phyloP scores from a whole-genome alignment of 768 basidiomycete species.

The Cystofilobasidium ferigula region DNA sequence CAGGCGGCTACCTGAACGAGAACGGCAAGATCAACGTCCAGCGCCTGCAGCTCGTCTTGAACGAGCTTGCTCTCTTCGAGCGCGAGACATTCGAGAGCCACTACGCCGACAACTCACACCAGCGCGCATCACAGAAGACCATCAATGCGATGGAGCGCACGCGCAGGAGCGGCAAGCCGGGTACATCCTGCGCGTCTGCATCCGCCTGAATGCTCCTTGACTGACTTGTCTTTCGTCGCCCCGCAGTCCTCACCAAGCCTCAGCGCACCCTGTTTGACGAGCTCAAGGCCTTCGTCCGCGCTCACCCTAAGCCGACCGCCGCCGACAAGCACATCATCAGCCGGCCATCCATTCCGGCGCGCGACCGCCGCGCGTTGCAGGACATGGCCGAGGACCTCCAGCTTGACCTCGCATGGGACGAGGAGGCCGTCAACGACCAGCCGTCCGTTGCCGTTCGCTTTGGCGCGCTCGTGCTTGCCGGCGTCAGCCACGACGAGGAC shows the following conservation, averaged over 20 bases:
- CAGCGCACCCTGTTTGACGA: conserved; percentile 69
- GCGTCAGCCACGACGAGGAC: conserved; percentile 32
- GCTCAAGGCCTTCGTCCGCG: conserved; percentile 63
- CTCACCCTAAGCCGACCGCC: conserved; percentile 34
- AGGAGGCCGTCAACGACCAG: conserved; percentile 61
- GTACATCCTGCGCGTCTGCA: no score
- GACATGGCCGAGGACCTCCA: conserved; percentile 66
- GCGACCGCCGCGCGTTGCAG: conserved; percentile 67
- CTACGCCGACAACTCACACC: conserved; percentile 75
- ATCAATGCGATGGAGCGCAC: conserved; percentile 55
- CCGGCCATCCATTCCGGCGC: conserved; percentile 60
- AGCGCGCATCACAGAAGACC: conserved; percentile 54
- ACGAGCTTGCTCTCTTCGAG: conserved; percentile 83
- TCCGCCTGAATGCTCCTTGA: no score
- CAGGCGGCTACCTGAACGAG: conserved; percentile 90
- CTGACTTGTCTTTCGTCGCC: background rate
- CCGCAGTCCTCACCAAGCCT: conserved; percentile 54
- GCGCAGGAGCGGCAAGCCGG: conserved; percentile 50
- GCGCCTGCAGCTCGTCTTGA: conserved; percentile 71
- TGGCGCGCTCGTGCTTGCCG: conserved; percentile 30
- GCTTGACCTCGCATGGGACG: conserved; percentile 79
- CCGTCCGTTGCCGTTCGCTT: conserved; percentile 37
- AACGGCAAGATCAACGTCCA: conserved; percentile 66
- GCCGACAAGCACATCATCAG: conserved; percentile 50
- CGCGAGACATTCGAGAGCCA: conserved; percentile 83